Conservation (phyloP, 805 yeast genomes). For the Candida easanensis region DNA sequence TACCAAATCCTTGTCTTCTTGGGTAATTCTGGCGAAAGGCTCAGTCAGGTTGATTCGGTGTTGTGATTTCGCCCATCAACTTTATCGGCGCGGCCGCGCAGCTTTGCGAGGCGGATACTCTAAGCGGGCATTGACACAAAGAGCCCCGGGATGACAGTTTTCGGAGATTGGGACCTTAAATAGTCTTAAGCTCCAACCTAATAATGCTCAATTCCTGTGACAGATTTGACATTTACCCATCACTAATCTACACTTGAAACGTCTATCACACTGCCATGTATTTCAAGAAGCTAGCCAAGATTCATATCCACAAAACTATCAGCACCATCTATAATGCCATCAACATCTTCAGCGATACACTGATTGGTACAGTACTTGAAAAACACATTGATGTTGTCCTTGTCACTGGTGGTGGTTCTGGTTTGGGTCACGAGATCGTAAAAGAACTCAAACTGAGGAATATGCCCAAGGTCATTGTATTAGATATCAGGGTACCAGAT, state of each 20-base stretch:
- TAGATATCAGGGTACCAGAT: conserved; percentile 49
- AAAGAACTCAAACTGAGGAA: conserved; percentile 38
- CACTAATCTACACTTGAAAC: neutral
- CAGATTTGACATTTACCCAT: too few species aligned
- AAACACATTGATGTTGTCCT: conserved; percentile 58
- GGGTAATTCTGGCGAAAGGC: too few species aligned
- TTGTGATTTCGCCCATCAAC: neutral
- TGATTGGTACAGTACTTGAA: conserved; percentile 53
- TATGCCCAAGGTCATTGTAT: conserved; percentile 53
- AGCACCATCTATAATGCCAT: conserved; percentile 8
- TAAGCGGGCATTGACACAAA: too few species aligned
- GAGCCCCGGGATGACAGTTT: too few species aligned
- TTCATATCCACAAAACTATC: conserved; percentile 23
- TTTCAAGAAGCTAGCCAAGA: conserved; percentile 8
- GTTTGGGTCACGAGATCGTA: conserved; percentile 71
- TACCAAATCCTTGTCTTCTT: too few species aligned
- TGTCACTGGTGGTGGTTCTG: conserved; percentile 82
- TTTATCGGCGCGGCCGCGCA: neutral
- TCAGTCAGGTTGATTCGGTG: too few species aligned
- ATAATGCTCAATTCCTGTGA: too few species aligned
- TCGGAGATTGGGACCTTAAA: too few species aligned
- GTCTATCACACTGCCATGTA: conserved; percentile 3
- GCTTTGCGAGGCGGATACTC: too few species aligned
- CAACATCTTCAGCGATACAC: conserved; percentile 29
- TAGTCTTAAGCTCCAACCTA: too few species aligned